A percentile compares a stretch with the other conserved stretches of the same genome.
phyloP scores from a whole-genome alignment of 768 basidiomycete genomes.

The Tubosaeta sp. region DNA sequence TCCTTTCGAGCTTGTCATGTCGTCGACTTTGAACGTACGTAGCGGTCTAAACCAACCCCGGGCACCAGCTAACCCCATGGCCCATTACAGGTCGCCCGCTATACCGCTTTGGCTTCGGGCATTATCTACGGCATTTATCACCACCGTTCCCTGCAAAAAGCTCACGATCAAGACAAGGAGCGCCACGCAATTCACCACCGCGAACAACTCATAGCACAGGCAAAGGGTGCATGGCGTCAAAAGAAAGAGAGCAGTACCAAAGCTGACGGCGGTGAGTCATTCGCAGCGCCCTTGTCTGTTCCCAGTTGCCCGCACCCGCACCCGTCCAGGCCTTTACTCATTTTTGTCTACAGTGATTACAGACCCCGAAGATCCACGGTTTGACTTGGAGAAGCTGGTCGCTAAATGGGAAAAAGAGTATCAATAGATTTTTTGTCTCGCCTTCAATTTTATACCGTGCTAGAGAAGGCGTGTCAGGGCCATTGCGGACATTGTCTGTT shows the following conservation, averaged over 20 bases:
- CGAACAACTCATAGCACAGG: conserved; percentile 76
- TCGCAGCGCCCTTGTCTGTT: not conserved
- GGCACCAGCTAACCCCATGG: conserved; percentile 1
- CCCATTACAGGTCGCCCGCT: conserved; percentile 77
- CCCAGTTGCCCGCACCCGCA: not conserved
- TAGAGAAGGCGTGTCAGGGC: conserved; percentile 22
- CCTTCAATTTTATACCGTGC: conserved; percentile 24
- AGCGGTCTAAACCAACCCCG: not conserved
- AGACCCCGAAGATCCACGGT: conserved; percentile 92
- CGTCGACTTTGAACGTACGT: conserved; percentile 73
- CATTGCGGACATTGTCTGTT: too few relatives aligned
- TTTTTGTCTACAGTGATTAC: conserved; percentile 63
- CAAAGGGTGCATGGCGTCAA: conserved; percentile 87
- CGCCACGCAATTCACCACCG: conserved; percentile 69
- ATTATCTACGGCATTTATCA: conserved; percentile 91
- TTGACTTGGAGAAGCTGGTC: conserved; percentile 91
- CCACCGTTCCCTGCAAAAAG: conserved; percentile 82
- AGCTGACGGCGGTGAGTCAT: conserved; percentile 51
- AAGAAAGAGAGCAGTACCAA: conserved; percentile 52
- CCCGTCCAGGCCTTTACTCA: conserved; percentile 7
- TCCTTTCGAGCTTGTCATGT: conserved; percentile 43
- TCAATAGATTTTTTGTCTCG: conserved; percentile 39
- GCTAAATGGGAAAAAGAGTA: conserved; percentile 69
- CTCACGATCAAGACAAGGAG: conserved; percentile 72
- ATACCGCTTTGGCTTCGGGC: conserved; percentile 84